Evolutionary conservation across 805 yeast genomes (phyloP).

Genomic region (Schwanniomyces sp.): DNA sequence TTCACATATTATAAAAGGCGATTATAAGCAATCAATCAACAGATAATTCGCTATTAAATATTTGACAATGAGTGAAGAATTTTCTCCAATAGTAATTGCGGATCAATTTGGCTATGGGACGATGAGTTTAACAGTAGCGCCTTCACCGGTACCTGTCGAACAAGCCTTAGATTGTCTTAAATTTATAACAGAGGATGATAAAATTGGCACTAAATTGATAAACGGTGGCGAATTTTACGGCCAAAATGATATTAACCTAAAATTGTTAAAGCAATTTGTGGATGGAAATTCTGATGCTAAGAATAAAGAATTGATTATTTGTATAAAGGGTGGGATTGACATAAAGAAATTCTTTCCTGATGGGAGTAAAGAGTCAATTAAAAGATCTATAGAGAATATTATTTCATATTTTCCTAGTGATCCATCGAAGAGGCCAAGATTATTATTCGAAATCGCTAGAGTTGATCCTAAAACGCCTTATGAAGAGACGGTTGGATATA

Average conservation of each 20-base stretch:
- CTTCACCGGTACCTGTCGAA: slow-evolving; percentile 53
- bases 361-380: slow-evolving; percentile 49
- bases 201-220: slow-evolving; percentile 51
- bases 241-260: slow-evolving; percentile 48
- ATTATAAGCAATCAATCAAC: not conserved
- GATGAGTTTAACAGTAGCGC: slow-evolving; percentile 78
- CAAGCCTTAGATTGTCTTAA: slow-evolving; percentile 55
- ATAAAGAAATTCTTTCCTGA: slow-evolving; percentile 44
- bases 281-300: slow-evolving; percentile 49
- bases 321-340: slow-evolving; percentile 69
- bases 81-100: slow-evolving; percentile 10
- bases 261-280: slow-evolving; percentile 57
- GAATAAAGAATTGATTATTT: slow-evolving; percentile 52
- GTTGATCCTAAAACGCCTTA: slow-evolving; percentile 56
- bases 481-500: slow-evolving; percentile 56
- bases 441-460: slow-evolving; percentile 71
- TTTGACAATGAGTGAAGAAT: not conserved
- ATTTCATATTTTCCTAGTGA: slow-evolving; percentile 26
- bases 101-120: slow-evolving; percentile 67
- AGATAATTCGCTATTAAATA: not conserved
- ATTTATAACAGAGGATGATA: slow-evolving; percentile 40
- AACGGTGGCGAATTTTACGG: slow-evolving; percentile 86
- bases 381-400: slow-evolving; percentile 47
- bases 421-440: slow-evolving; percentile 28
- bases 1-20: not conserved